phyloP scores from a whole-genome alignment of 495 filamentous ascomycete species.

The Hypoxylon perforatum region DNA sequence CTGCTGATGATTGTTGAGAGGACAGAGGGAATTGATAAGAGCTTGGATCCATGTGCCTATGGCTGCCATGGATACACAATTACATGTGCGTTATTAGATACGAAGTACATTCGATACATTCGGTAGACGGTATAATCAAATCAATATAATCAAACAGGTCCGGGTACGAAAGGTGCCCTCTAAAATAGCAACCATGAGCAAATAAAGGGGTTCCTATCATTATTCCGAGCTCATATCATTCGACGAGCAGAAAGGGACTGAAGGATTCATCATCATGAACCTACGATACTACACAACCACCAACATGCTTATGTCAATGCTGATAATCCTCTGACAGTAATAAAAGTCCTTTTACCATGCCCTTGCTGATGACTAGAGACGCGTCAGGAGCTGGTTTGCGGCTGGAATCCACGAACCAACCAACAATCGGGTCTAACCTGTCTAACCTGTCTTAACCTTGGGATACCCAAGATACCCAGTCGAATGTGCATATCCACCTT shows the following conservation, averaged over 20 bases:
- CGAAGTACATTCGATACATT: constrained; percentile 17
- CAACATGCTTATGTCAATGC: constrained; percentile 17
- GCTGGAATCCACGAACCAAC: constrained; percentile 24
- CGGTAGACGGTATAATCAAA: too few relatives aligned
- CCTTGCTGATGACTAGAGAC: constrained; percentile 11
- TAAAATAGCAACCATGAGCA: too few relatives aligned
- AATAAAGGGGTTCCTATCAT: neutral
- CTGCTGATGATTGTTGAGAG: constrained; percentile 21
- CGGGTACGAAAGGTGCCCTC: too few relatives aligned
- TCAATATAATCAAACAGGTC: too few relatives aligned
- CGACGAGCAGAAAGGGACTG: neutral
- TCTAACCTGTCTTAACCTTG: too few relatives aligned
- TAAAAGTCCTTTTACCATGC: constrained; percentile 11
- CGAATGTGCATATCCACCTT: constrained; percentile 30
- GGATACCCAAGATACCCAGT: too few relatives aligned
- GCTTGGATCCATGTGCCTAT: too few relatives aligned
- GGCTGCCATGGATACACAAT: too few relatives aligned
- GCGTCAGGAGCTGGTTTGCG: constrained; percentile 31
- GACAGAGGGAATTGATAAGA: constrained; percentile 33
- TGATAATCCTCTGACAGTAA: constrained; percentile 14
- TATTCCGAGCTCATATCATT: neutral
- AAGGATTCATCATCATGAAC: constrained; percentile 23
- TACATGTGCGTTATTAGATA: constrained; percentile 22
- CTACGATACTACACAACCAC: constrained; percentile 20
- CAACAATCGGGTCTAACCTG: constrained; percentile 16